Evolutionary conservation across 371 early-diverging fungal genomes (phyloP), one percentile per base, ranked within the genome.

Genomic region (Mucor irregularis): DNA sequence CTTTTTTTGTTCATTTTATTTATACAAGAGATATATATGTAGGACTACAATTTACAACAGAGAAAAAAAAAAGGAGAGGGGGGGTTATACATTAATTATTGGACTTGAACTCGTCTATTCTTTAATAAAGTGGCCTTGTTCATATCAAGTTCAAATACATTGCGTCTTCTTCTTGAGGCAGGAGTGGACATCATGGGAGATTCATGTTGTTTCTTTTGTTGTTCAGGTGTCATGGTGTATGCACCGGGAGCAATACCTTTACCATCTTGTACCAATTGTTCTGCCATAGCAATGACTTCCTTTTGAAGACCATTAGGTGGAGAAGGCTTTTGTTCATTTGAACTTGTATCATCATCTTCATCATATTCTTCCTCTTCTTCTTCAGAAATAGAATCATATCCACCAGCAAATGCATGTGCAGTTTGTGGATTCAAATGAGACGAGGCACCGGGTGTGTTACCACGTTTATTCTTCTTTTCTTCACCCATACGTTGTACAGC

Each of bases 401-500:
- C 50, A 42, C 58, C 55, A 31, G 30, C 40, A 30, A 49, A 53
- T 16, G 24, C 45, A 49, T 53, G 48, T 29, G 48, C 9, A n/a
- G n/a, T n/a, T 30, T 42, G 40, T 19, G 35, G 28, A 8, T 25
- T 21, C 10, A 19, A 11, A 2, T 11, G 5, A n/a, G 16, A 48
- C 3, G 24, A n/a, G 24, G 30, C 48, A 22, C 30, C 39, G 37
- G 54, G 54, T 28, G 54, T 44, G 5, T 34, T 44, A 6, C 26
- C 37, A 28, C 31, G 35, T 5, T 58, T 59, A 16, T 69, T 77
- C 25, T 71, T 60, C 26, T 65, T 69, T 53, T 82, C 82, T 49
- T 82, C 84, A 47, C 76, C 81, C 80, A 80, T 77, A 37, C 81
- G 66, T 49, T 79, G 81, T 16, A 80, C 76, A 6, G 83, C 78